These are phyloP conservation scores for Coemansia sp. DNA, from an alignment of 192 early-diverging fungal species.

Conservation along the genomic window DNA sequence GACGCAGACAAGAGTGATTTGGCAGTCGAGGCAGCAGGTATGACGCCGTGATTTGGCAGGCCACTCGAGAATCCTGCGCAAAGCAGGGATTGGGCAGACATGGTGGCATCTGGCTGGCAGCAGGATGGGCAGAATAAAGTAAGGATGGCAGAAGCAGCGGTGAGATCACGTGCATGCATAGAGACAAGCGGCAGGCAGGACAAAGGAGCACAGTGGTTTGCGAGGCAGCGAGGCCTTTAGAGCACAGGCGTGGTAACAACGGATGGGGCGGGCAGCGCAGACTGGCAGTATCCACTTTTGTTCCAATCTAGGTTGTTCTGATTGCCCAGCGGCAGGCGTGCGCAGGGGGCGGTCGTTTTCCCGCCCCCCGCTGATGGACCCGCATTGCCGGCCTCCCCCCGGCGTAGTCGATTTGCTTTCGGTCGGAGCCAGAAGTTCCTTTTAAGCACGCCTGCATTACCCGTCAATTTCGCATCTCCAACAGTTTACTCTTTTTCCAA, in stretches of 20 bases:
- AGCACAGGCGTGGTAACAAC: slow-evolving; percentile 1
- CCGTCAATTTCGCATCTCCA: slow-evolving; percentile 48
- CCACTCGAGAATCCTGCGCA: neutral
- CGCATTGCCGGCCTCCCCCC: slow-evolving; percentile 4
- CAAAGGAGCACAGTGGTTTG: neutral
- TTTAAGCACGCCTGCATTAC: slow-evolving; percentile 56
- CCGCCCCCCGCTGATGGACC: slow-evolving; percentile 12
- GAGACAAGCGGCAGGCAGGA: neutral
- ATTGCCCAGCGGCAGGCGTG: slow-evolving; percentile 6
- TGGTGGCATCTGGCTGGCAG: neutral
- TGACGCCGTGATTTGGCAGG: neutral
- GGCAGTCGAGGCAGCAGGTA: neutral
- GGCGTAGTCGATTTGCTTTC: slow-evolving; percentile 22
- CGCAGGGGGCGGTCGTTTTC: neutral
- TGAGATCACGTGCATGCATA: neutral
- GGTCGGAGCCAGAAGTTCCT: slow-evolving; percentile 49
- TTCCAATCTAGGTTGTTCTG: slow-evolving; percentile 9
- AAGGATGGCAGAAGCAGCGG: neutral
- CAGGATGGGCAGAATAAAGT: neutral
- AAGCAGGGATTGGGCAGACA: neutral
- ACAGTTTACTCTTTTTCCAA: slow-evolving; percentile 32
- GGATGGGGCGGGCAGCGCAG: neutral
- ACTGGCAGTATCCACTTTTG: slow-evolving; percentile 5
- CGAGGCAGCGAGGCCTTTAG: neutral
- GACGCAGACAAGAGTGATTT: slow-evolving; percentile 1